Evolutionary conservation across 306 rosid genomes (phyloP).

Genomic region (Canavalia gladiata): DNA sequence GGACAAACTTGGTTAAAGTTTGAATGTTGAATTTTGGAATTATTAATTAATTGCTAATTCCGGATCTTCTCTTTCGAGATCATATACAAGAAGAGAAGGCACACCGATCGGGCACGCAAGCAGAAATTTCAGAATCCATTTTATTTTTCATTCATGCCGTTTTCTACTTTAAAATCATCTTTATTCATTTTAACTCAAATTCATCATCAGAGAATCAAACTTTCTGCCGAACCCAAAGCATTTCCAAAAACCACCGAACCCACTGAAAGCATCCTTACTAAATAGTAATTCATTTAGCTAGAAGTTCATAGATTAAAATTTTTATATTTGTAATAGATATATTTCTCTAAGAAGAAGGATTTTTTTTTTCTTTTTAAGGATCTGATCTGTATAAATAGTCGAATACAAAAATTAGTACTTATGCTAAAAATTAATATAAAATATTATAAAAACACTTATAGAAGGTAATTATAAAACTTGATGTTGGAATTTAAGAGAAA

Average conservation of each 20-base stretch:
- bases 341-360: no score
- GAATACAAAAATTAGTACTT: no score
- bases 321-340: no score
- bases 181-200: not conserved
- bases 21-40: slow-evolving; percentile 11
- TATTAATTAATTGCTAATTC: not conserved
- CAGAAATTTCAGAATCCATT: not conserved
- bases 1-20: slow-evolving; percentile 17
- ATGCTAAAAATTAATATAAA: no score
- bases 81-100: not conserved
- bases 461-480: no score
- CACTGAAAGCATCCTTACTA: not conserved
- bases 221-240: not conserved
- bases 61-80: not conserved
- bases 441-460: no score
- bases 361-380: no score
- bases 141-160: not conserved
- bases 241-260: not conserved
- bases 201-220: not conserved
- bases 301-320: no score
- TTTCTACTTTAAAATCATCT: not conserved
- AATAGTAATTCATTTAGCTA: no score
- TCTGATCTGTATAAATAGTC: no score
- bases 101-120: not conserved
- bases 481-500: no score